These are phyloP conservation scores for Epichloe hybrida DNA, from an alignment of 2,329 filamentous ascomycete species.

Conservation along the genomic window DNA sequence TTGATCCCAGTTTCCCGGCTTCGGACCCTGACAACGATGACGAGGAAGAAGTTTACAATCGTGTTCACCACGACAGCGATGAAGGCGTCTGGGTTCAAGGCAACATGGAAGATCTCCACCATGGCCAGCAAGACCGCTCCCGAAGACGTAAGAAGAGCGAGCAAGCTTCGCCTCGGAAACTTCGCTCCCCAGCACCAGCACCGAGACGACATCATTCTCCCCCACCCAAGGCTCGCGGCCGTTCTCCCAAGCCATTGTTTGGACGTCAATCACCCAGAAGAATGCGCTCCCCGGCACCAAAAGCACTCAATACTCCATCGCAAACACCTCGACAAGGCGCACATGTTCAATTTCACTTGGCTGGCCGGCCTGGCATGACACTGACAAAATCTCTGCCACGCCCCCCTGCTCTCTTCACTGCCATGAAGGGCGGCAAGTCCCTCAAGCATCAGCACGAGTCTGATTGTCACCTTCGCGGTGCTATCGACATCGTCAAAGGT, in stretches of 20 bases:
- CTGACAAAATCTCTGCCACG: conserved; percentile 81
- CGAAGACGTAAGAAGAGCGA: conserved; percentile 36
- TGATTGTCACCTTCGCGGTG: conserved; percentile 67
- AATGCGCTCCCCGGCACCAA: conserved; percentile 56
- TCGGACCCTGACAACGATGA: conserved; percentile 83
- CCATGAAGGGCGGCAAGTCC: conserved; percentile 30
- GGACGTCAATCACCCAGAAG: conserved; percentile 58
- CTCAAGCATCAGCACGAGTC: conserved; percentile 18
- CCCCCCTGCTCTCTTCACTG: conserved; percentile 56
- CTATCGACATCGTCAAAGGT: conserved; percentile 94
- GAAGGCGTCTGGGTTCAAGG: conserved; percentile 58
- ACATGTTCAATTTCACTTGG: conserved; percentile 23
- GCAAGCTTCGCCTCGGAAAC: conserved; percentile 29
- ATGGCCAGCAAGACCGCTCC: conserved; percentile 38
- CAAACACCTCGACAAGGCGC: conserved; percentile 27
- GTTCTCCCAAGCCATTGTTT: conserved; percentile 36
- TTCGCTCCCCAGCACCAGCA: conserved; percentile 29
- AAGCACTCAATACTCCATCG: conserved; percentile 19
- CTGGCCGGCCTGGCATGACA: conserved; percentile 51
- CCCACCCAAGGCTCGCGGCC: conserved; percentile 26
- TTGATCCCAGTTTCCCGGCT: conserved; percentile 92
- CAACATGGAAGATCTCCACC: conserved; percentile 51
- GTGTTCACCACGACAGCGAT: conserved; percentile 49
- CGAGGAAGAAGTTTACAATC: conserved; percentile 52
- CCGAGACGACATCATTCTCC: conserved; percentile 20